These are phyloP conservation scores for Cenchrus fungigraminus DNA, from an alignment of 176 grass and related monocot species.

Conservation along the genomic window DNA sequence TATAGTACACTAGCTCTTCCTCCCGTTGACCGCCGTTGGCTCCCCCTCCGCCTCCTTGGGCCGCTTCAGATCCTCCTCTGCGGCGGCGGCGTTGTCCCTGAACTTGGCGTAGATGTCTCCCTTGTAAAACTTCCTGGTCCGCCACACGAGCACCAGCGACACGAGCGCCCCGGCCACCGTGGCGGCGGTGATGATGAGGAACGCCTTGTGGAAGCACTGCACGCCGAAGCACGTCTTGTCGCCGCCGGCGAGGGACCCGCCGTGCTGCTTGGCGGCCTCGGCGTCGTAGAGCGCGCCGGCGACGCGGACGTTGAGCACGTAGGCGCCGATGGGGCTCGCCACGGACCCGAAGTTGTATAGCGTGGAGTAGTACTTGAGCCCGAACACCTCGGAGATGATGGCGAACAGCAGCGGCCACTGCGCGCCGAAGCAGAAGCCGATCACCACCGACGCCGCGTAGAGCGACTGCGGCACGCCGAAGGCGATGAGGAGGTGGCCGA, in stretches of 20 bases:
- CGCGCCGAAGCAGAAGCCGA: constrained; percentile 83
- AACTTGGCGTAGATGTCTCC: constrained; percentile 70
- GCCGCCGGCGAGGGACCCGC: not conserved
- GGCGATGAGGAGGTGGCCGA: constrained; percentile 79
- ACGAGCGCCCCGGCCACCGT: constrained; percentile 59
- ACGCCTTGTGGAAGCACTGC: constrained; percentile 56
- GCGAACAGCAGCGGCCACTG: constrained; percentile 81
- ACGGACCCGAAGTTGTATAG: constrained; percentile 77
- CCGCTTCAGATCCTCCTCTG: not conserved
- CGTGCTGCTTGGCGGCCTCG: constrained; percentile 59
- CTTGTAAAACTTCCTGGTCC: constrained; percentile 66
- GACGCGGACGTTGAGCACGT: constrained; percentile 67
- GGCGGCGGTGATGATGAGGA: constrained; percentile 66
- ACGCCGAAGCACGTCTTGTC: constrained; percentile 70
- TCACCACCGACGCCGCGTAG: constrained; percentile 51
- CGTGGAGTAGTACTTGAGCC: constrained; percentile 90
- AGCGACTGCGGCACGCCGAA: constrained; percentile 64
- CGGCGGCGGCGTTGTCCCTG: not conserved
- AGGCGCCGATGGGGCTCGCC: constrained; percentile 74
- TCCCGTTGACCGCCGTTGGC: constrained; percentile 20
- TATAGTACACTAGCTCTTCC: not conserved
- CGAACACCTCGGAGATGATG: constrained; percentile 85
- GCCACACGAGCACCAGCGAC: constrained; percentile 60
- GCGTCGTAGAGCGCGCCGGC: constrained; percentile 64
- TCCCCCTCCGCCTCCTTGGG: not conserved